Evolutionary conservation across 805 yeast genomes (phyloP).

Genomic region (Myxozyma kluyveri): DNA sequence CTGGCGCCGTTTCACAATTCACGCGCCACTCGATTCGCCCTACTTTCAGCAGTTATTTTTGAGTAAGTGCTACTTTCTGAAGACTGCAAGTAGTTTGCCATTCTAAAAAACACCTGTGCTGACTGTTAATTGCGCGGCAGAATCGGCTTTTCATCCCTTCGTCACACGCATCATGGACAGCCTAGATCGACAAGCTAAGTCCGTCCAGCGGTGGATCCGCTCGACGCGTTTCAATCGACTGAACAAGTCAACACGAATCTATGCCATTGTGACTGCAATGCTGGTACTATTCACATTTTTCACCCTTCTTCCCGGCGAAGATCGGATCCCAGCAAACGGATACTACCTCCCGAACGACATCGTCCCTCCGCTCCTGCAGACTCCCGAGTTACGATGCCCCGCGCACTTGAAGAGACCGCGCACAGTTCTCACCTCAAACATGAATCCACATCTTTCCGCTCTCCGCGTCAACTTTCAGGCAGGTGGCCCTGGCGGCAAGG

Average conservation of each 20-base stretch:
- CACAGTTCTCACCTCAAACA: slow-evolving; percentile 16
- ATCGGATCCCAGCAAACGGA: background rate
- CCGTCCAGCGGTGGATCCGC: background rate
- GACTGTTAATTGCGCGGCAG: too few relatives aligned
- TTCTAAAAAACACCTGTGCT: too few relatives aligned
- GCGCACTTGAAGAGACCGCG: slow-evolving; percentile 15
- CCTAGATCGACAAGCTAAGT: too few relatives aligned
- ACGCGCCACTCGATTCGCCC: too few relatives aligned
- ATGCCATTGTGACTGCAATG: background rate
- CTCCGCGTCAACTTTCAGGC: slow-evolving; percentile 26
- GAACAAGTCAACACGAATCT: background rate
- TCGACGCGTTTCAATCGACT: background rate
- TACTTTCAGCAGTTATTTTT: too few relatives aligned
- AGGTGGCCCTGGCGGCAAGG: slow-evolving; percentile 4
- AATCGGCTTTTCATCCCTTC: too few relatives aligned
- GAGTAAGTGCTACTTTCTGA: too few relatives aligned
- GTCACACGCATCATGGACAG: too few relatives aligned
- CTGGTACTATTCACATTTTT: slow-evolving; percentile 2
- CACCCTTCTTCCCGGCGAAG: slow-evolving; percentile 4
- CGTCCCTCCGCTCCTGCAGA: slow-evolving; percentile 23
- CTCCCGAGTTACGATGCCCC: slow-evolving; percentile 22
- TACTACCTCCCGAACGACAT: slow-evolving; percentile 24
- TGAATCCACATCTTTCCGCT: slow-evolving; percentile 27
- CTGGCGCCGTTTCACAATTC: too few relatives aligned
- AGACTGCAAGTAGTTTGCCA: too few relatives aligned